Conservation (phyloP, 129 eudicot species). For the Dittrichia graveolens region DNA sequence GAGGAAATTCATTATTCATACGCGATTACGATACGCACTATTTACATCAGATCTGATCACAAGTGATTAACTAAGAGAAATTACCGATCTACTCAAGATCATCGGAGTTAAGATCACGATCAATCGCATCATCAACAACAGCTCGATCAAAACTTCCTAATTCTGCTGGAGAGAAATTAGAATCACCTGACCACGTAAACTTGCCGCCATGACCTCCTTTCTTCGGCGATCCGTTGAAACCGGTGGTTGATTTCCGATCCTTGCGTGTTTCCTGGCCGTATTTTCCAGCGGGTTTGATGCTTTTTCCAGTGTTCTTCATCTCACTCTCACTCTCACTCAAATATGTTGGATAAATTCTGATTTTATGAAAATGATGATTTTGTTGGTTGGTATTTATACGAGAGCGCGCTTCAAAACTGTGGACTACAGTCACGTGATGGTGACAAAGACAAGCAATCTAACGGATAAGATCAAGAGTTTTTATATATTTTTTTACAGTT, state of each 20-base stretch:
- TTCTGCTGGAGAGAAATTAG: constrained; percentile 51
- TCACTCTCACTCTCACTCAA: not conserved
- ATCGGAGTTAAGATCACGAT: constrained; percentile 47
- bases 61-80: not conserved
- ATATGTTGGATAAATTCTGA: not conserved
- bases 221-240: constrained; percentile 76
- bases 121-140: constrained; percentile 39
- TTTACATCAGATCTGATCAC: constrained; percentile 27
- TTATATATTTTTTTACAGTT: not conserved
- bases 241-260: constrained; percentile 72
- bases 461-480: constrained; percentile 23
- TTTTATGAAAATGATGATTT: not conserved
- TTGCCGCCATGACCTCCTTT: constrained; percentile 93
- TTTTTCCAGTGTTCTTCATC: constrained; percentile 66
- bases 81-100: constrained; percentile 41
- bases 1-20: not conserved
- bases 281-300: constrained; percentile 39
- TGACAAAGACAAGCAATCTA: constrained; percentile 4
- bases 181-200: constrained; percentile 87
- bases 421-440: constrained; percentile 25
- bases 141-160: constrained; percentile 37
- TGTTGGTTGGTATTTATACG: constrained; percentile 22
- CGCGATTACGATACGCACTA: not conserved
- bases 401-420: constrained; percentile 1
- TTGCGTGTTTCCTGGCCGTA: constrained; percentile 41